phyloP scores from a whole-genome alignment of 2,329 filamentous ascomycete genomes.

The Knufia fluminis region DNA sequence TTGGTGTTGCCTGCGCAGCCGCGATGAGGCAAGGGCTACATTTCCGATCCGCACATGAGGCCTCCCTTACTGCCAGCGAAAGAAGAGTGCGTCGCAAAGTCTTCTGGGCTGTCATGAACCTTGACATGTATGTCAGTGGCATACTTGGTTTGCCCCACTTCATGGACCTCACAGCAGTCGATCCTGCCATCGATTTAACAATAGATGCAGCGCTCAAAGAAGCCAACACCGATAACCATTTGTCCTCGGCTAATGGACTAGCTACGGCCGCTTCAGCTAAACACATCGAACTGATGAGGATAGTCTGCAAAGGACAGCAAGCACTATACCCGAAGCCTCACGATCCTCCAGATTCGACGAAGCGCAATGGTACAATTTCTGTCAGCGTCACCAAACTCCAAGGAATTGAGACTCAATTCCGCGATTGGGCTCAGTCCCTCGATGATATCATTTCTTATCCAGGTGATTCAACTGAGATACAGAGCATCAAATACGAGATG shows the following conservation, averaged over 20 bases:
- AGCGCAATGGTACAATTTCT: slow-evolving; percentile 10
- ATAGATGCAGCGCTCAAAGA: neutral
- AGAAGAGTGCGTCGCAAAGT: slow-evolving; percentile 10
- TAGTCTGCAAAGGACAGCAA: slow-evolving; percentile 12
- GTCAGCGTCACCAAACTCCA: slow-evolving; percentile 12
- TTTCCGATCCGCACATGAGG: slow-evolving; percentile 12
- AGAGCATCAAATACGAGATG: slow-evolving; percentile 16
- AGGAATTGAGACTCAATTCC: slow-evolving; percentile 15
- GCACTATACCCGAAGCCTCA: slow-evolving; percentile 15
- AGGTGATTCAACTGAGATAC: neutral
- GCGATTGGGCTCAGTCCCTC: slow-evolving; percentile 12
- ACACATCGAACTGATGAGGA: slow-evolving; percentile 15
- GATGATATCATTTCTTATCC: slow-evolving; percentile 6
- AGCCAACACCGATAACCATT: slow-evolving; percentile 8
- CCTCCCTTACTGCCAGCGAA: slow-evolving; percentile 2
- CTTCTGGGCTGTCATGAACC: slow-evolving; percentile 18
- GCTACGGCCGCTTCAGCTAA: slow-evolving; percentile 15
- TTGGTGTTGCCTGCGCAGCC: slow-evolving; percentile 13
- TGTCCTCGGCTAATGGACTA: slow-evolving; percentile 8
- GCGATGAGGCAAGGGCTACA: slow-evolving; percentile 16
- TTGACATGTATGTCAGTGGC: slow-evolving; percentile 16
- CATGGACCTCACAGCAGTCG: slow-evolving; percentile 15
- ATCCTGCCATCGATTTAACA: slow-evolving; percentile 12
- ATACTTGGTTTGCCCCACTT: slow-evolving; percentile 16
- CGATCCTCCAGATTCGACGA: slow-evolving; percentile 9